Percentiles rank a stretch among this genome's conserved stretches.
phyloP scores from a whole-genome alignment of 2,329 filamentous ascomycete species.

The Periconia digitata region DNA sequence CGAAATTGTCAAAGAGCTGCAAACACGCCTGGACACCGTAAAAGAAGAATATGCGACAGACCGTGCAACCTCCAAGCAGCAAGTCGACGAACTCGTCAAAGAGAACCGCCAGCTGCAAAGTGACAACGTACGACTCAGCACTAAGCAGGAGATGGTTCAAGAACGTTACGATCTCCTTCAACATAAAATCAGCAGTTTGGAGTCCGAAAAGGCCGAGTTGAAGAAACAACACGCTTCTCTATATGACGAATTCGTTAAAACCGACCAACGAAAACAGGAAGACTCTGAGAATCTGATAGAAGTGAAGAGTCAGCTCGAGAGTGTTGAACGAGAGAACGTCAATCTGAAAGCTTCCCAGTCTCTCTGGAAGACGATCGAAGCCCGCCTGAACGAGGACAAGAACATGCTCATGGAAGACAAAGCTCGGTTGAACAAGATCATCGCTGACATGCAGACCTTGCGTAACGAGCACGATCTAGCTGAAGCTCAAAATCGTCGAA shows the following conservation, averaged over 20 bases:
- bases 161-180: constrained; percentile 90
- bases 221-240: constrained; percentile 78
- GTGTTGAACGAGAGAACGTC: constrained; percentile 84
- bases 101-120: constrained; percentile 83
- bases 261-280: constrained; percentile 87
- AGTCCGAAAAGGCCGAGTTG: constrained; percentile 81
- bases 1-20: constrained; percentile 81
- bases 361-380: constrained; percentile 91
- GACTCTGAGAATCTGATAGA: constrained; percentile 92
- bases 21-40: constrained; percentile 86
- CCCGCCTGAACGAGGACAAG: constrained; percentile 84
- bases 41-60: constrained; percentile 83
- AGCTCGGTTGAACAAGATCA: constrained; percentile 76
- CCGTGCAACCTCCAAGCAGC: constrained; percentile 77
- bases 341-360: constrained; percentile 95
- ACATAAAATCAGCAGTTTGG: constrained; percentile 79
- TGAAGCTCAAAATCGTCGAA: constrained; percentile 78
- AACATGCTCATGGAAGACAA: constrained; percentile 83
- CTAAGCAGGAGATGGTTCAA: constrained; percentile 77
- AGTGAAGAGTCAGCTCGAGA: constrained; percentile 77
- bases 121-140: constrained; percentile 76
- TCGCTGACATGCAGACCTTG: constrained; percentile 82
- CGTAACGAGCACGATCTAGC: constrained; percentile 88
- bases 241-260: constrained; percentile 82
- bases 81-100: constrained; percentile 76